These are phyloP conservation scores for Lathyrus oleraceus DNA, from an alignment of 306 rosid genomes.

Conservation along the genomic window DNA sequence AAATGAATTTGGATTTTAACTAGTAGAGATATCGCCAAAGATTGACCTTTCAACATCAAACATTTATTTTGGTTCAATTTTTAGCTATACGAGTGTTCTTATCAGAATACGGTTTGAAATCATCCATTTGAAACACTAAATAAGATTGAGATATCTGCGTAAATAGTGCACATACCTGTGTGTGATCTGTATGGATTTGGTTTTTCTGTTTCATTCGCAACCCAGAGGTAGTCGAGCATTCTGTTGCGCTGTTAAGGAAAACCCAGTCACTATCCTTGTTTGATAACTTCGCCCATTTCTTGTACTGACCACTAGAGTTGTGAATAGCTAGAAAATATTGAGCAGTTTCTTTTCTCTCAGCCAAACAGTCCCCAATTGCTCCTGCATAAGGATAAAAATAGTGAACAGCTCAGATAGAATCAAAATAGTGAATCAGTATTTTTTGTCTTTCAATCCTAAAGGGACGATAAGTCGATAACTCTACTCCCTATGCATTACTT, in stretches of 20 bases:
- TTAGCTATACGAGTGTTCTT: neutral
- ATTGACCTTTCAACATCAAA: neutral
- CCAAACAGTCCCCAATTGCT: constrained; percentile 54
- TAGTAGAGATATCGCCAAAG: neutral
- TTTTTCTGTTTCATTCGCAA: constrained; percentile 42
- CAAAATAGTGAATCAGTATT: too few relatives aligned
- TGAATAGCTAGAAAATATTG: constrained; percentile 46
- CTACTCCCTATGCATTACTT: neutral
- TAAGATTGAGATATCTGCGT: neutral
- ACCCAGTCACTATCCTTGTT: constrained; percentile 3
- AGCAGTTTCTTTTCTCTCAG: constrained; percentile 54
- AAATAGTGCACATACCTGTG: constrained; percentile 58
- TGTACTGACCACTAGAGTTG: constrained; percentile 46
- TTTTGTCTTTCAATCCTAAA: neutral
- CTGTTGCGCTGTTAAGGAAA: constrained; percentile 21
- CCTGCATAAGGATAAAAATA: constrained; percentile 47
- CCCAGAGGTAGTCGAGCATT: constrained; percentile 34
- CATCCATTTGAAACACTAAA: neutral
- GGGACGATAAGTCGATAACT: neutral
- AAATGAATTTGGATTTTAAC: constrained; percentile 7
- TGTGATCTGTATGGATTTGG: constrained; percentile 65
- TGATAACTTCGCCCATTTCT: constrained; percentile 44
- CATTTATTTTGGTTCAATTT: constrained; percentile 23
- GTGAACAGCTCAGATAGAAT: too few relatives aligned
- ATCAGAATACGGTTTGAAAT: neutral